A percentile compares a stretch with the other conserved stretches of the same genome.
Evolutionary conservation across 805 yeast genomes (phyloP).

Genomic region (Helenozyma baotianmanensis): DNA sequence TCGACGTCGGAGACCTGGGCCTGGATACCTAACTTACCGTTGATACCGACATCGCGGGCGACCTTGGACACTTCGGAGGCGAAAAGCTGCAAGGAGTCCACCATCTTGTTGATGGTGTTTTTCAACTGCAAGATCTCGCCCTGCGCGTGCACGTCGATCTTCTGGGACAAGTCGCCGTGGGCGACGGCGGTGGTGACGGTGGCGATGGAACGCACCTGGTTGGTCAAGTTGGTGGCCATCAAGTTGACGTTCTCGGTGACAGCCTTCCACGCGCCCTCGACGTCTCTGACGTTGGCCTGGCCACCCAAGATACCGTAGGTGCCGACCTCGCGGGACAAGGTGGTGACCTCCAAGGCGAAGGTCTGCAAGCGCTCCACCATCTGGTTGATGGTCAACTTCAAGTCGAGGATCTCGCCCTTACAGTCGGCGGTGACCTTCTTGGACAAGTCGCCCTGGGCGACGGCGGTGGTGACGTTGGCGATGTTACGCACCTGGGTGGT

Average conservation of each 20-base stretch:
- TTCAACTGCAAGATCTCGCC: slow-evolving; percentile 86
- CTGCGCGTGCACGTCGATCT: slow-evolving; percentile 84
- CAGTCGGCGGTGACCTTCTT: slow-evolving; percentile 85
- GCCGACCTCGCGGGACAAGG: slow-evolving; percentile 45
- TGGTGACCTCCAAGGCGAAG: slow-evolving; percentile 44
- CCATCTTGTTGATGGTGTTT: slow-evolving; percentile 87
- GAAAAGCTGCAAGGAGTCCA: slow-evolving; percentile 81
- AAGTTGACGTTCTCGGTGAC: slow-evolving; percentile 44
- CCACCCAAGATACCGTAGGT: slow-evolving; percentile 46
- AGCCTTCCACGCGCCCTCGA: slow-evolving; percentile 49
- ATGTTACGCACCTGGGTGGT: slow-evolving; percentile 86
- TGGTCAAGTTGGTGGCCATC: slow-evolving; percentile 49
- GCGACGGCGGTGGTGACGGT: slow-evolving; percentile 92
- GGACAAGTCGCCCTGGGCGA: slow-evolving; percentile 76
- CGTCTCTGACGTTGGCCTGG: slow-evolving; percentile 49
- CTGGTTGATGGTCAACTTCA: slow-evolving; percentile 45
- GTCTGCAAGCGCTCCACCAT: slow-evolving; percentile 50
- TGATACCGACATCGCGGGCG: slow-evolving; percentile 90
- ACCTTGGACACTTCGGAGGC: slow-evolving; percentile 87
- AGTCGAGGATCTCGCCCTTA: slow-evolving; percentile 45
- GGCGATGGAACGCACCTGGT: slow-evolving; percentile 84
- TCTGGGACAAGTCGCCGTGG: slow-evolving; percentile 79
- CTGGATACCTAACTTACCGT: slow-evolving; percentile 88
- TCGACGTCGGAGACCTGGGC: slow-evolving; percentile 89
- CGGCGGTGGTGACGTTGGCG: slow-evolving; percentile 85